Percentiles rank a stretch among this genome's conserved stretches.
These are phyloP conservation scores for Isabelozyma gotoi DNA, from an alignment of 805 yeast species.

Conservation along the genomic window DNA sequence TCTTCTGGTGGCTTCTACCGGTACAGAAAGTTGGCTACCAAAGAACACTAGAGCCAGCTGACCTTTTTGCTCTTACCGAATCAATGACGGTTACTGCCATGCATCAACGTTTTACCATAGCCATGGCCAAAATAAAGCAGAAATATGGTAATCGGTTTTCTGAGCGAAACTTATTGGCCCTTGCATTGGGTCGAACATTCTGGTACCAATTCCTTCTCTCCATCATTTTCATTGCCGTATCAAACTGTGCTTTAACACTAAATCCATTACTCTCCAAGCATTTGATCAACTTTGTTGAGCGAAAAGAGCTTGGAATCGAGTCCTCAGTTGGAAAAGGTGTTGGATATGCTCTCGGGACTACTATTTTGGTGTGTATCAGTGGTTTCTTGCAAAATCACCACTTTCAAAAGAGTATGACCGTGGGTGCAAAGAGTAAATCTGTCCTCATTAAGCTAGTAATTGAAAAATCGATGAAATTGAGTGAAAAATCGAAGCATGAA, in stretches of 20 bases:
- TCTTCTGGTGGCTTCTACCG: constrained; percentile 20
- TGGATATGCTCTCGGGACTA: constrained; percentile 72
- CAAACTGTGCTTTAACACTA: constrained; percentile 46
- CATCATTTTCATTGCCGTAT: constrained; percentile 33
- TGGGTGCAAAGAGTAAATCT: constrained; percentile 11
- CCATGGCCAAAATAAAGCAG: constrained; percentile 11
- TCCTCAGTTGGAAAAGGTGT: constrained; percentile 55
- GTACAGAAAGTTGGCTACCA: constrained; percentile 16
- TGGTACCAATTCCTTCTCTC: constrained; percentile 36
- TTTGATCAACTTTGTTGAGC: constrained; percentile 46
- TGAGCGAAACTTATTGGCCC: constrained; percentile 25
- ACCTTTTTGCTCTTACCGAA: constrained; percentile 12
- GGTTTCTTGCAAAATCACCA: constrained; percentile 10
- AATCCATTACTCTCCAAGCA: constrained; percentile 62
- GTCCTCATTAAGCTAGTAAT: constrained; percentile 11
- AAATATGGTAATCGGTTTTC: constrained; percentile 14
- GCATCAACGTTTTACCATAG: constrained; percentile 10
- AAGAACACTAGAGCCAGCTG: constrained; percentile 16
- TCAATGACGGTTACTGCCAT: constrained; percentile 9
- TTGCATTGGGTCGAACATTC: constrained; percentile 47
- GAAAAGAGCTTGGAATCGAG: constrained; percentile 16
- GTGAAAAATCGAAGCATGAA: constrained; percentile 8
- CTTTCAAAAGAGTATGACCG: constrained; percentile 9
- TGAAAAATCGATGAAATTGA: constrained; percentile 13
- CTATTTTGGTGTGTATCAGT: constrained; percentile 39